A percentile compares a stretch with the other conserved stretches of the same genome.
phyloP scores from a whole-genome alignment of 768 basidiomycete genomes.

The Calocybe cyanea region DNA sequence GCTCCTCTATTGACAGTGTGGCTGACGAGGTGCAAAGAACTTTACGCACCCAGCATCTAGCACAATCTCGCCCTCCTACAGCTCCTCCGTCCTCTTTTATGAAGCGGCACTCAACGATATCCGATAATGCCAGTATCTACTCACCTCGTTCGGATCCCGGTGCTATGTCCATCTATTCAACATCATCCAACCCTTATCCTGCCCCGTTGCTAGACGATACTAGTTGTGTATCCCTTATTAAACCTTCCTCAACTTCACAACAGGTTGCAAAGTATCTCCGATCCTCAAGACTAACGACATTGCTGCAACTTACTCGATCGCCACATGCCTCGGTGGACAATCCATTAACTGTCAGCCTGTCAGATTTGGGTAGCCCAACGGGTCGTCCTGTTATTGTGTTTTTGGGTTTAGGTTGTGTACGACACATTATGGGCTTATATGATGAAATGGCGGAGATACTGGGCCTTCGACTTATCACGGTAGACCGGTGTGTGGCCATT shows the following conservation, averaged over 20 bases:
- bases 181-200: constrained; percentile 44
- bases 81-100: constrained; percentile 38
- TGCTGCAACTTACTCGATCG: constrained; percentile 73
- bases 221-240: constrained; percentile 37
- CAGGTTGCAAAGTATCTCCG: constrained; percentile 83
- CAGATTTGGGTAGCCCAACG: constrained; percentile 83
- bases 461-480: constrained; percentile 84
- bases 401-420: constrained; percentile 89
- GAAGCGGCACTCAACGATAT: constrained; percentile 48
- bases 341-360: constrained; percentile 84
- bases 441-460: constrained; percentile 93
- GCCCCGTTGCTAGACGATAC: constrained; percentile 44
- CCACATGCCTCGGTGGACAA: constrained; percentile 75
- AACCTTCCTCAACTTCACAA: constrained; percentile 52
- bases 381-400: constrained; percentile 90
- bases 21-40: constrained; percentile 78
- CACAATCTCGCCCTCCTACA: constrained; percentile 30
- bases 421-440: constrained; percentile 92
- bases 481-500: constrained; percentile 66
- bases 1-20: constrained; percentile 87
- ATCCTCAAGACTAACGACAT: constrained; percentile 79
- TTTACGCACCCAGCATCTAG: constrained; percentile 52
- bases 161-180: constrained; percentile 46
- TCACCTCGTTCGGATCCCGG: constrained; percentile 57
- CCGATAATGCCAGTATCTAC: constrained; percentile 52